A percentile compares a stretch with the other conserved stretches of the same genome.
These are phyloP conservation scores for Alternaria metachromatica DNA, from an alignment of 2,329 filamentous ascomycete species.

Conservation along the genomic window DNA sequence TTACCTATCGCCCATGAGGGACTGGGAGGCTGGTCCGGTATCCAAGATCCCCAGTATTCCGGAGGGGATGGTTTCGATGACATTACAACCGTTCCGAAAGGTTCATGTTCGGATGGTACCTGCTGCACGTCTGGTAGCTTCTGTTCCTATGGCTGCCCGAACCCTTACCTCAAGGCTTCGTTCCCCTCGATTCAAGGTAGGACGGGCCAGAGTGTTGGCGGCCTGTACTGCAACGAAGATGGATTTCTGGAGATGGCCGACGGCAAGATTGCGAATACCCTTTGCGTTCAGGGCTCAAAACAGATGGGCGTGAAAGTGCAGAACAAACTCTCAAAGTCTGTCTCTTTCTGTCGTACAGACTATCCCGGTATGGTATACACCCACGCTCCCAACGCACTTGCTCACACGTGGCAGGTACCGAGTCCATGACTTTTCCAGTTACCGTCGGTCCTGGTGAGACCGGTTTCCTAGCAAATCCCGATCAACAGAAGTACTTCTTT, in stretches of 20 bases:
- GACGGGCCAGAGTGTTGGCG: constrained; percentile 85
- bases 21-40: constrained; percentile 77
- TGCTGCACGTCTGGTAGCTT: constrained; percentile 68
- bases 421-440: constrained; percentile 84
- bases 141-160: constrained; percentile 94
- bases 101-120: constrained; percentile 61
- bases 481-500: constrained; percentile 74
- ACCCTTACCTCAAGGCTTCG: constrained; percentile 90
- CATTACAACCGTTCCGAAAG: constrained; percentile 72
- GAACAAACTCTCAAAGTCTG: constrained; percentile 73
- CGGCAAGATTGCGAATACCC: constrained; percentile 62
- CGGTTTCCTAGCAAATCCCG: constrained; percentile 75
- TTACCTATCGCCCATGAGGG: constrained; percentile 72
- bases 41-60: constrained; percentile 64
- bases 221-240: constrained; percentile 79
- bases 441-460: constrained; percentile 65
- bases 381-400: background rate
- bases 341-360: constrained; percentile 89
- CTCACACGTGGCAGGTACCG: constrained; percentile 61
- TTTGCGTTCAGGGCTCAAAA: constrained; percentile 77
- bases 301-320: constrained; percentile 69
- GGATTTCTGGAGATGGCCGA: constrained; percentile 76
- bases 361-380: constrained; percentile 74
- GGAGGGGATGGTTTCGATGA: constrained; percentile 53
- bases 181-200: constrained; percentile 81